Base-by-base conservation (phyloP, 805 yeast species). In the Pichia occidentalis region DNA sequence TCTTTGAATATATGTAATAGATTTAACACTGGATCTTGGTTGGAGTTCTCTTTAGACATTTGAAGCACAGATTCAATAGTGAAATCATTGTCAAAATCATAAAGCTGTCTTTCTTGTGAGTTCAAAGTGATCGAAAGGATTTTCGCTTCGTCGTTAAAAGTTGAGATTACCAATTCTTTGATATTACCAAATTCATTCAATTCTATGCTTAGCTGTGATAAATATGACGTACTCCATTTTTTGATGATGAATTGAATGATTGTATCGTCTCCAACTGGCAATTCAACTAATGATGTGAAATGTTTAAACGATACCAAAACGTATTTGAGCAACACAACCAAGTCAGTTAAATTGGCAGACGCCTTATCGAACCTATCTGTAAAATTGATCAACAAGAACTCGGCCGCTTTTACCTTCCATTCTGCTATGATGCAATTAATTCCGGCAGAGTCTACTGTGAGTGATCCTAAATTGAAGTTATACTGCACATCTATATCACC, bases 271-370 rank as follows among this genome's bases (percentile, higher is more conserved):
- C 13, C 10, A 4, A 19, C 14, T 18, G 42, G 38, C 17, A 57
- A 32, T 16, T 41, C 48, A 7, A 50, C 51, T 37, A 59, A 41
- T 9, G 64, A 59, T 1, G 59, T 52, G 32, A 52, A 59, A 16
- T 49, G 50, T 31, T 59, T 59, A 42, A 57, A 59, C 2, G 60
- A 49, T 7, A 36, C 36, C 17, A 59, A 44, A 4, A 52, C 39
- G 18, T 43, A 44, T 18, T 45, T 43, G 11, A 59, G 30, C 9
- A 46, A 24, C 8, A 30, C 29, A 1, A 53, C 46, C 14, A 53
- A 45, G 7, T 42, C 40, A n/a, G 34, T 36, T n/a, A 59, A 41
- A 32, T 42, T 37, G 1, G 21, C 25, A 4, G 37, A 13, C 6
- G 25, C 16, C 7, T 44, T 20, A 1, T 32, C 29, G 18, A 59